Evolutionary conservation across 495 filamentous ascomycete species (phyloP).

Genomic region (Thermochaetoides thermophila): DNA sequence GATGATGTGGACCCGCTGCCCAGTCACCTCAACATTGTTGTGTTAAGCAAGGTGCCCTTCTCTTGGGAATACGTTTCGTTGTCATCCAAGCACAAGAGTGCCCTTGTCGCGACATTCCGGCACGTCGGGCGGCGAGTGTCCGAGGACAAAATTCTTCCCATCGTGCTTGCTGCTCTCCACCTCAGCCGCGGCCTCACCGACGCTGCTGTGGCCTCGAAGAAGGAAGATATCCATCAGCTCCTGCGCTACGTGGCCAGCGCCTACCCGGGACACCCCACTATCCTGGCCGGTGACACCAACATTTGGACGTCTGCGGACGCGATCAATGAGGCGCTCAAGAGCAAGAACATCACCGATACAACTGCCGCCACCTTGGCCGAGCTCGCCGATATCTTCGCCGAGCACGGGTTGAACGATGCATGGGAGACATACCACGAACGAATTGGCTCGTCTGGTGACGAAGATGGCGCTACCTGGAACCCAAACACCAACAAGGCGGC

Average conservation of each 20-base stretch:
- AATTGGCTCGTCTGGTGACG: slow-evolving; percentile 26
- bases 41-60: slow-evolving; percentile 36
- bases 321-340: slow-evolving; percentile 32
- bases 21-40: slow-evolving; percentile 37
- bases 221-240: slow-evolving; percentile 29
- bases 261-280: slow-evolving; percentile 27
- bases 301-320: slow-evolving; percentile 35
- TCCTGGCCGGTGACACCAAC: slow-evolving; percentile 46
- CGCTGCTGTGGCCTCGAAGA: slow-evolving; percentile 34
- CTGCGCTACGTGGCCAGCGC: slow-evolving; percentile 22
- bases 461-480: slow-evolving; percentile 44
- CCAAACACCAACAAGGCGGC: slow-evolving; percentile 35
- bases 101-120: slow-evolving; percentile 28
- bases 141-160: slow-evolving; percentile 8
- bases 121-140: slow-evolving; percentile 15
- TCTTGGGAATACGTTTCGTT: slow-evolving; percentile 34
- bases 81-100: slow-evolving; percentile 33
- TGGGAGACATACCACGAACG: slow-evolving; percentile 14
- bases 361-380: slow-evolving; percentile 16
- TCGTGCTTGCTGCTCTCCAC: slow-evolving; percentile 38
- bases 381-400: slow-evolving; percentile 21
- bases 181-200: slow-evolving; percentile 39
- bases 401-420: slow-evolving; percentile 26
- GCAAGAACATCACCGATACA: slow-evolving; percentile 26
- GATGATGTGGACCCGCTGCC: slow-evolving; percentile 34